Evolutionary conservation across 495 filamentous ascomycete species (phyloP).

Genomic region (Penicillium canariense): DNA sequence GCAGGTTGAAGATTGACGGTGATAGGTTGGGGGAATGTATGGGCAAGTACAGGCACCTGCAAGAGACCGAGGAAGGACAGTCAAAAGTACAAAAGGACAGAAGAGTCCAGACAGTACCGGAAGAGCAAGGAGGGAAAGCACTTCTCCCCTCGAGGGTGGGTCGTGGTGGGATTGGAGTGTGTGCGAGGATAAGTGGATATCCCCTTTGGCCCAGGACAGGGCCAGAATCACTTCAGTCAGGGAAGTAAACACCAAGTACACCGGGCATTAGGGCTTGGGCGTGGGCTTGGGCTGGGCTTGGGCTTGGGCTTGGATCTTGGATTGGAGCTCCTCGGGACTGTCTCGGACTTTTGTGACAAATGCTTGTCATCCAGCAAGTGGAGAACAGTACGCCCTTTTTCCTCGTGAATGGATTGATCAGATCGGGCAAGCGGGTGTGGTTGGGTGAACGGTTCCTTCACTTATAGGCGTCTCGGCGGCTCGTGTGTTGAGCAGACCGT

Average conservation of each 20-base stretch:
- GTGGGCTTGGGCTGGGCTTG: too few relatives aligned
- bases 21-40: not conserved
- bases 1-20: not conserved
- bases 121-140: too few relatives aligned
- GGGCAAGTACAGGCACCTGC: not conserved
- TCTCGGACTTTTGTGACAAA: not conserved
- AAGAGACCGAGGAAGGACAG: not conserved
- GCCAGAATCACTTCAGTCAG: too few relatives aligned
- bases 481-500: not conserved
- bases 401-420: not conserved
- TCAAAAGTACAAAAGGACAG: not conserved
- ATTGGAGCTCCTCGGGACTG: not conserved
- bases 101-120: not conserved
- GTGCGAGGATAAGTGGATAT: slow-evolving; percentile 2
- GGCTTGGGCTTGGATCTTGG: too few relatives aligned
- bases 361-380: not conserved
- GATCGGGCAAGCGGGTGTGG: not conserved
- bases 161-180: not conserved
- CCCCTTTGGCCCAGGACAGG: not conserved
- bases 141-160: not conserved
- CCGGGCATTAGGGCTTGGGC: too few relatives aligned
- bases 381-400: not conserved
- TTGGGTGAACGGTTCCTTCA: not conserved
- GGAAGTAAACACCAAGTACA: too few relatives aligned
- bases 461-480: not conserved